phyloP scores from a whole-genome alignment of 139 green algal species.

The Closterium sp. region DNA sequence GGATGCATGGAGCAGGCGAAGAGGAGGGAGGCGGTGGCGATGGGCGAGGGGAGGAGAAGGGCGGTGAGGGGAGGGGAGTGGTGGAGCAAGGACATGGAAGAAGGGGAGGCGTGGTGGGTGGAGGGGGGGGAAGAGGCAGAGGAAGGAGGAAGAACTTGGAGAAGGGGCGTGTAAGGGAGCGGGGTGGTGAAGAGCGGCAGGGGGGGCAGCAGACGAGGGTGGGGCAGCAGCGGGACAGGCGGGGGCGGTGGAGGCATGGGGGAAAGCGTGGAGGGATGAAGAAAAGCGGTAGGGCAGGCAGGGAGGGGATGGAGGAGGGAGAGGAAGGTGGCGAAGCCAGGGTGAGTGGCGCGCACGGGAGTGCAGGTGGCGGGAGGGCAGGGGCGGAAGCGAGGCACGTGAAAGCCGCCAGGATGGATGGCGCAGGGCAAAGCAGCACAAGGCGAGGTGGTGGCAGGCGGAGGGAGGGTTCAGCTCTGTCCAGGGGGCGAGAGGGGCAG shows the following conservation, averaged over 20 bases:
- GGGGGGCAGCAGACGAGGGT: background rate
- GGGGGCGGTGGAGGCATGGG: background rate
- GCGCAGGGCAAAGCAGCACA: background rate
- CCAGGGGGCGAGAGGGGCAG: background rate
- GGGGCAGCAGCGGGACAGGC: background rate
- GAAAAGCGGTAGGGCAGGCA: background rate
- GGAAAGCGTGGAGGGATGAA: background rate
- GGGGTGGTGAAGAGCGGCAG: background rate
- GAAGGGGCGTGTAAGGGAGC: background rate
- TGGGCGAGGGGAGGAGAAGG: background rate
- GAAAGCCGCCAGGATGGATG: background rate
- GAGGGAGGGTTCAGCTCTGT: background rate
- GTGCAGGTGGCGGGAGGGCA: background rate
- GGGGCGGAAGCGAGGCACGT: background rate
- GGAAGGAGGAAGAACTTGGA: background rate
- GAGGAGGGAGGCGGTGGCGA: background rate
- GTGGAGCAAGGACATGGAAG: background rate
- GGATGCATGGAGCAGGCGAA: background rate
- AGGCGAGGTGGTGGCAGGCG: background rate
- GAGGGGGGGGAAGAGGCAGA: background rate
- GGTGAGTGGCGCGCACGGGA: background rate
- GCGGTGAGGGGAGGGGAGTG: background rate
- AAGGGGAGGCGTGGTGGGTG: background rate
- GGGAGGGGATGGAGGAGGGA: no score
- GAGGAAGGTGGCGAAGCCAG: background rate